A percentile compares a stretch with the other conserved stretches of the same genome.
Evolutionary conservation across 2,329 filamentous ascomycete species (phyloP).

Genomic region (Clonostachys sp.): DNA sequence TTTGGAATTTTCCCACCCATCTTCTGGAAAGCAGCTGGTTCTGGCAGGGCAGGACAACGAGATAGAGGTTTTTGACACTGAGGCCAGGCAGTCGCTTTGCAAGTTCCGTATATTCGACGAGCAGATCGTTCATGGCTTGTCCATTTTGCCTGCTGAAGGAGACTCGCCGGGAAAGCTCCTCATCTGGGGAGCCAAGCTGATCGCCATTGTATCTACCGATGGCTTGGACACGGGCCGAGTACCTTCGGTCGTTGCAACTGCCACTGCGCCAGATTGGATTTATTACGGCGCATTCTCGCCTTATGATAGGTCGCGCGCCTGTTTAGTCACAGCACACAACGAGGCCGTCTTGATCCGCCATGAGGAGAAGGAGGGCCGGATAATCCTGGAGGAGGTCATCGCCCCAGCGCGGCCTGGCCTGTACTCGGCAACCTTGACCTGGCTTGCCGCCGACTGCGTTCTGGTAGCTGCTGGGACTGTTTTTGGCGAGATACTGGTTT

Average conservation of each 20-base stretch:
- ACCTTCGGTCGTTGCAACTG: conserved; percentile 24
- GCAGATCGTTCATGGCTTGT: conserved; percentile 73
- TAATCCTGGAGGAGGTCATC: conserved; percentile 43
- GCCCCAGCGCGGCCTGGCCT: conserved; percentile 77
- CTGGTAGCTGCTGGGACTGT: conserved; percentile 86
- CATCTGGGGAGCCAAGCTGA: conserved; percentile 65
- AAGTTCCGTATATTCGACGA: conserved; percentile 52
- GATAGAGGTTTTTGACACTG: conserved; percentile 47
- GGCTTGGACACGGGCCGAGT: conserved; percentile 7
- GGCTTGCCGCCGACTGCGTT: conserved; percentile 52
- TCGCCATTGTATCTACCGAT: conserved; percentile 34
- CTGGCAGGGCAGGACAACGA: conserved; percentile 57
- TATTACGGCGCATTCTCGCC: conserved; percentile 59
- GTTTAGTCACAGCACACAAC: conserved; percentile 83
- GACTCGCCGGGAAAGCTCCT: conserved; percentile 32
- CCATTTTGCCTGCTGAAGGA: conserved; percentile 22
- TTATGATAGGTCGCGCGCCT: conserved; percentile 34
- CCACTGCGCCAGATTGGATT: conserved; percentile 68
- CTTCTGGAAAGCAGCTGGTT: conserved; percentile 30
- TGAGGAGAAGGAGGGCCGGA: conserved; percentile 14
- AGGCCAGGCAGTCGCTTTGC: conserved; percentile 25
- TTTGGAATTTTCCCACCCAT: conserved; percentile 42
- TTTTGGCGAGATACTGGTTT: conserved; percentile 90
- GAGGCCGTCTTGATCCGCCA: conserved; percentile 55
- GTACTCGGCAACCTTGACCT: conserved; percentile 75